Evolutionary conservation across 2,329 filamentous ascomycete species (phyloP).

Genomic region (Tolypocladium paradoxum): DNA sequence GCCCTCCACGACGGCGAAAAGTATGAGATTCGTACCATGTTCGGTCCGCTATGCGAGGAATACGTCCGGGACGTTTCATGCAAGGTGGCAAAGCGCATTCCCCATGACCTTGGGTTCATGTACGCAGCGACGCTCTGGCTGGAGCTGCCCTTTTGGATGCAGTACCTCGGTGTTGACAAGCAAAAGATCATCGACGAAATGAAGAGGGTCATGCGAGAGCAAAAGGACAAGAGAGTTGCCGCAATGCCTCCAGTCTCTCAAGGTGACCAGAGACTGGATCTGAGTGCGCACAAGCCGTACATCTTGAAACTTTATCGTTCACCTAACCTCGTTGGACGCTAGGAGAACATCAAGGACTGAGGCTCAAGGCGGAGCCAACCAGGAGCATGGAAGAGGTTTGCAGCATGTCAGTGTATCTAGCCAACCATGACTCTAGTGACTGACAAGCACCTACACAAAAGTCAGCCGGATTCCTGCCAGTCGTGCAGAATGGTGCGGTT

Average conservation of each 20-base stretch:
- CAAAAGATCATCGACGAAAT: background rate
- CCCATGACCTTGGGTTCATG: background rate
- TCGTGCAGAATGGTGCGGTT: too few species aligned
- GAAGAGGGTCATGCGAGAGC: background rate
- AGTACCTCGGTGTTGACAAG: background rate
- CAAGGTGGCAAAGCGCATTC: background rate
- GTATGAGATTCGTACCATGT: fast-evolving
- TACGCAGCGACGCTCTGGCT: background rate
- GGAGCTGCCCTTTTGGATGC: background rate
- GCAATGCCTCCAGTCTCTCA: background rate
- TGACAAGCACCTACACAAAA: too few species aligned
- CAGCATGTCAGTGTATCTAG: too few species aligned
- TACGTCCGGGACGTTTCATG: background rate
- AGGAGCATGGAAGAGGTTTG: too few species aligned
- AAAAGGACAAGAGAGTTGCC: background rate
- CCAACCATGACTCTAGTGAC: too few species aligned
- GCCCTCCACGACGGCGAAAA: background rate
- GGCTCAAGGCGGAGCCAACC: too few species aligned
- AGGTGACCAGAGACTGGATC: background rate
- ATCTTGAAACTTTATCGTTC: too few species aligned
- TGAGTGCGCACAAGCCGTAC: background rate
- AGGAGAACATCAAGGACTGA: too few species aligned
- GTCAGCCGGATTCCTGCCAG: too few species aligned
- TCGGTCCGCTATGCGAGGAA: background rate
- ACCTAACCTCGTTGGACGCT: too few species aligned